Percentiles rank a stretch among this genome's conserved stretches.
phyloP scores from a whole-genome alignment of 2,329 filamentous ascomycete species.

The Aotearoamyces nothofagi region DNA sequence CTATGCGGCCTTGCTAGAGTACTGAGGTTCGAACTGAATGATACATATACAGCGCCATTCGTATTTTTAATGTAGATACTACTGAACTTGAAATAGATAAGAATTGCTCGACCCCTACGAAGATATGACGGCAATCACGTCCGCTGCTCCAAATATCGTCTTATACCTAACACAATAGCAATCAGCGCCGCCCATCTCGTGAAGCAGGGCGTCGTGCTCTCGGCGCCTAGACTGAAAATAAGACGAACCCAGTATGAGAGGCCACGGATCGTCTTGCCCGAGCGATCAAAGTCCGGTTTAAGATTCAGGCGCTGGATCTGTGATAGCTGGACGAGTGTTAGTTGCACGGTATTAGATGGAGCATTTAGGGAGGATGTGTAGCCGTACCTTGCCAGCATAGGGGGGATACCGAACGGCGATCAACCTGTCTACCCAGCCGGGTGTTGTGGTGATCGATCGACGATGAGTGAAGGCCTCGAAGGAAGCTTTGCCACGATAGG shows the following conservation, averaged over 20 bases:
- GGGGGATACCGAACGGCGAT: conserved; percentile 56
- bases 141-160: too few relatives aligned
- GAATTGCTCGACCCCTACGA: too few relatives aligned
- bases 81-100: too few relatives aligned
- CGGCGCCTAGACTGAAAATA: conserved; percentile 34
- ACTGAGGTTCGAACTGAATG: too few relatives aligned
- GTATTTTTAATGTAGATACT: too few relatives aligned
- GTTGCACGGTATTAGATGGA: conserved; percentile 19
- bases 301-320: conserved; percentile 24
- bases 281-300: conserved; percentile 47
- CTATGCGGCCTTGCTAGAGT: too few relatives aligned
- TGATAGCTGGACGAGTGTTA: conserved; percentile 25
- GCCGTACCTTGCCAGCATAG: conserved; percentile 24
- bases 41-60: too few relatives aligned
- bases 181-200: conserved; percentile 32
- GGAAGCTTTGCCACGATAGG: conserved; percentile 62
- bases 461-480: conserved; percentile 55
- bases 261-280: conserved; percentile 35
- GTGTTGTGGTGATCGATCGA: conserved; percentile 41
- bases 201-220: conserved; percentile 32
- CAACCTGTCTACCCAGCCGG: conserved; percentile 50
- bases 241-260: conserved; percentile 37
- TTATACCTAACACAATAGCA: too few relatives aligned
- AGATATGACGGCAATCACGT: too few relatives aligned
- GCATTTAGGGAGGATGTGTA: not conserved